Evolutionary conservation across 768 basidiomycete species (phyloP).

Genomic region (Postia placenta): DNA sequence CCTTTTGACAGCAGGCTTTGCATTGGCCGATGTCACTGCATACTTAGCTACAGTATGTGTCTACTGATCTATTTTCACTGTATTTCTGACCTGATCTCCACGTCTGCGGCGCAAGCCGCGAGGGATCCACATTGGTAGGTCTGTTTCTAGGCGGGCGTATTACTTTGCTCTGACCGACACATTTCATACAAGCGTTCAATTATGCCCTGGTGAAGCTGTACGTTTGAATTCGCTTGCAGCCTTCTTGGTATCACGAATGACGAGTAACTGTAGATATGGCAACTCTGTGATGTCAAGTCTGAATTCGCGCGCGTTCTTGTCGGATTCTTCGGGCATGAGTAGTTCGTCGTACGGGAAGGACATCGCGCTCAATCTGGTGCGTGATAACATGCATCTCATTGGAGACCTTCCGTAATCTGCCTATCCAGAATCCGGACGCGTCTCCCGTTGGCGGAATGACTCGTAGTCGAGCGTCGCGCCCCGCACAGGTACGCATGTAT

Average conservation of each 20-base stretch:
- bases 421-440: neutral
- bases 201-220: constrained; percentile 26
- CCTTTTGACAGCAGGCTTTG: constrained; percentile 22
- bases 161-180: too few relatives aligned
- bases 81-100: neutral
- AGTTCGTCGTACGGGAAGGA: neutral
- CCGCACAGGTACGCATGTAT: neutral
- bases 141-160: neutral
- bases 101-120: neutral
- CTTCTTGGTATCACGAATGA: neutral
- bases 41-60: constrained; percentile 9
- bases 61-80: neutral
- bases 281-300: constrained; percentile 29
- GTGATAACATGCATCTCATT: too few relatives aligned
- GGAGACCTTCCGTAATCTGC: too few relatives aligned
- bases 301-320: constrained; percentile 21
- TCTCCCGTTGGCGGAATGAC: neutral
- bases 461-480: neutral
- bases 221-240: neutral
- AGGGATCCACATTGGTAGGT: neutral
- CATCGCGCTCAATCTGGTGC: too few relatives aligned
- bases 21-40: constrained; percentile 24
- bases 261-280: constrained; percentile 18
- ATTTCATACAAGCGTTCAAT: constrained; percentile 22
- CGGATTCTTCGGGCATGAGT: neutral